Conservation (phyloP, 2,329 filamentous ascomycete species). For the Falciphora oryzae region DNA sequence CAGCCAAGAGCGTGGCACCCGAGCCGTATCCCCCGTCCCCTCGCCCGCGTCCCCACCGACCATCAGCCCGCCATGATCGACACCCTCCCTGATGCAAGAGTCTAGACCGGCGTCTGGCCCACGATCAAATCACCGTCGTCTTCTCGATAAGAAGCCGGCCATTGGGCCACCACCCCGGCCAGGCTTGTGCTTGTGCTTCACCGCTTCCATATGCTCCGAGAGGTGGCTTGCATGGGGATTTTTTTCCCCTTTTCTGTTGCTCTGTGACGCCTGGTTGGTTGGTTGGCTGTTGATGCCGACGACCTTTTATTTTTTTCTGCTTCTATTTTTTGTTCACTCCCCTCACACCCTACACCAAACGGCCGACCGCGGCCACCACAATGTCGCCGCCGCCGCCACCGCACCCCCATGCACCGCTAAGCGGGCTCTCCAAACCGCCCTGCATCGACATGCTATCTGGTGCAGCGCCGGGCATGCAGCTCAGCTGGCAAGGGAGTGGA, state of each 20-base stretch:
- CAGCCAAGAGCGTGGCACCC: neutral
- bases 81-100: neutral
- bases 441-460: too few relatives aligned
- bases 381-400: too few relatives aligned
- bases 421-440: neutral
- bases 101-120: neutral
- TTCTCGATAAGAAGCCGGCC: neutral
- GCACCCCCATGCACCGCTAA: neutral
- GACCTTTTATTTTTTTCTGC: neutral
- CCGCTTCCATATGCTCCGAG: neutral
- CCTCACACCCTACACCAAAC: too few relatives aligned
- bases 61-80: neutral
- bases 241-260: neutral
- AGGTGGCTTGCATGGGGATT: neutral
- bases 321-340: neutral
- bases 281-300: neutral
- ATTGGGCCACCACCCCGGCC: neutral
- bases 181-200: neutral
- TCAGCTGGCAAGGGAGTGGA: neutral
- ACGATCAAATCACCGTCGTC: neutral
- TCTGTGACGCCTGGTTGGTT: neutral
- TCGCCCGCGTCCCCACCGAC: neutral
- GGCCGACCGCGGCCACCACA: too few relatives aligned
- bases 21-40: neutral
- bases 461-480: neutral